These are phyloP conservation scores for Leccinum arenicola DNA, from an alignment of 768 basidiomycete species.

Conservation along the genomic window DNA sequence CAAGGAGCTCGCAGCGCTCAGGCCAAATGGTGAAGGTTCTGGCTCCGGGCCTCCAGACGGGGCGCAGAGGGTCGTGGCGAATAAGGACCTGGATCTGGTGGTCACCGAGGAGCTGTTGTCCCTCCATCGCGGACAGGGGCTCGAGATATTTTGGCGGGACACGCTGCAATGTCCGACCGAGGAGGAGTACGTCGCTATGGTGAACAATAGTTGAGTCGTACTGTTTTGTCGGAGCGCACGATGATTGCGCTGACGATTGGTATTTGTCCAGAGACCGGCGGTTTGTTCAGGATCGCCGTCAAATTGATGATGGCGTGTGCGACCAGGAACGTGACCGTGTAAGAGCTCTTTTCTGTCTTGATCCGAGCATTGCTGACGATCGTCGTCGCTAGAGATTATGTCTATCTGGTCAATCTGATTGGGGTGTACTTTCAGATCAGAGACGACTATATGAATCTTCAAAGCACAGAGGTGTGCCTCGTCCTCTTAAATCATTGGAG, in stretches of 20 bases:
- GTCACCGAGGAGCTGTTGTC: constrained; percentile 61
- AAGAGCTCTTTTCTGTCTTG: constrained; percentile 17
- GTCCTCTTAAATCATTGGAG: neutral
- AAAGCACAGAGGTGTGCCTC: constrained; percentile 72
- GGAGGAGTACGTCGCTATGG: constrained; percentile 94
- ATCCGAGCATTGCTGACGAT: neutral
- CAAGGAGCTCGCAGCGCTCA: constrained; percentile 56
- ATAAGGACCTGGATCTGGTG: constrained; percentile 62
- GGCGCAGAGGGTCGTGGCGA: constrained; percentile 48
- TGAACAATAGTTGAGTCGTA: constrained; percentile 77
- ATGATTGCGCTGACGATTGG: constrained; percentile 3
- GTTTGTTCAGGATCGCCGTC: constrained; percentile 86
- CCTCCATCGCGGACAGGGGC: constrained; percentile 93
- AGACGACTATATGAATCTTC: constrained; percentile 96
- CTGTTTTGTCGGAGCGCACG: constrained; percentile 54
- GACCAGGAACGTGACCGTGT: constrained; percentile 60
- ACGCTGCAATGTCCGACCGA: constrained; percentile 89
- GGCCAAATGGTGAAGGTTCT: neutral
- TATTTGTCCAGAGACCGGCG: constrained; percentile 78
- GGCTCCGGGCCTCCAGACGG: neutral
- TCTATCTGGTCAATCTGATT: constrained; percentile 90
- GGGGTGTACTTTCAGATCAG: constrained; percentile 95
- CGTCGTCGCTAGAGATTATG: constrained; percentile 62
- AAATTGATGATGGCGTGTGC: constrained; percentile 96
- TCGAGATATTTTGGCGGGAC: constrained; percentile 94